phyloP scores from a whole-genome alignment of 2,329 filamentous ascomycete species.

The Fusarium udum region DNA sequence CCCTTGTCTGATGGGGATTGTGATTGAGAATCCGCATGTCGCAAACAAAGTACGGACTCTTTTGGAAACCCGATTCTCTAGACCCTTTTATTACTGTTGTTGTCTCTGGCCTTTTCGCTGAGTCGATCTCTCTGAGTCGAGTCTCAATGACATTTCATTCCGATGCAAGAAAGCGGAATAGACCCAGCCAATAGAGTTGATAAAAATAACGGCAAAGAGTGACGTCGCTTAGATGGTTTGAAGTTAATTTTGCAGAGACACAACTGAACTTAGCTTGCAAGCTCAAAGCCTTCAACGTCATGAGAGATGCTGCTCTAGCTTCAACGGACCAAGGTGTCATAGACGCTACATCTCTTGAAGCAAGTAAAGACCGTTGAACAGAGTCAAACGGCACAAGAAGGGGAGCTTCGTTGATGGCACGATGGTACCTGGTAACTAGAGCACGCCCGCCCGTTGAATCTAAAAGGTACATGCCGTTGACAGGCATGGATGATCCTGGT shows the following conservation, averaged over 20 bases:
- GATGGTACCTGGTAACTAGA: background rate
- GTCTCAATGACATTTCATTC: background rate
- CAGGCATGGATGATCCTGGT: background rate
- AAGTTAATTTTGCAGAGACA: slow-evolving; percentile 1
- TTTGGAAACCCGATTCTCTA: background rate
- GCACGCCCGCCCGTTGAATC: slow-evolving; percentile 7
- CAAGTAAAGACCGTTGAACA: background rate
- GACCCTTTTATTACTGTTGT: background rate
- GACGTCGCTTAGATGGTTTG: slow-evolving; percentile 3
- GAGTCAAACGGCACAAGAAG: background rate
- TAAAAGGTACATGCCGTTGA: slow-evolving; percentile 2
- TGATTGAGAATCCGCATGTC: slow-evolving; percentile 2
- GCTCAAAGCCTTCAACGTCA: slow-evolving; percentile 14
- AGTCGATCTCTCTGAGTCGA: background rate
- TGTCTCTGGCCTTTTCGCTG: background rate
- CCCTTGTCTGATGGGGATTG: background rate
- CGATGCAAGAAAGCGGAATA: background rate
- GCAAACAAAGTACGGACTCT: background rate
- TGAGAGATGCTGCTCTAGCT: background rate
- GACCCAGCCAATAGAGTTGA: background rate
- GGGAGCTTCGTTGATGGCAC: background rate
- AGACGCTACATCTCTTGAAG: background rate
- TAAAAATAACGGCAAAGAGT: background rate
- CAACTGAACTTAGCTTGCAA: background rate
- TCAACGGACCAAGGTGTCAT: slow-evolving; percentile 8